phyloP scores from a whole-genome alignment of 139 green algal genomes.

The Micractinium sp. region DNA sequence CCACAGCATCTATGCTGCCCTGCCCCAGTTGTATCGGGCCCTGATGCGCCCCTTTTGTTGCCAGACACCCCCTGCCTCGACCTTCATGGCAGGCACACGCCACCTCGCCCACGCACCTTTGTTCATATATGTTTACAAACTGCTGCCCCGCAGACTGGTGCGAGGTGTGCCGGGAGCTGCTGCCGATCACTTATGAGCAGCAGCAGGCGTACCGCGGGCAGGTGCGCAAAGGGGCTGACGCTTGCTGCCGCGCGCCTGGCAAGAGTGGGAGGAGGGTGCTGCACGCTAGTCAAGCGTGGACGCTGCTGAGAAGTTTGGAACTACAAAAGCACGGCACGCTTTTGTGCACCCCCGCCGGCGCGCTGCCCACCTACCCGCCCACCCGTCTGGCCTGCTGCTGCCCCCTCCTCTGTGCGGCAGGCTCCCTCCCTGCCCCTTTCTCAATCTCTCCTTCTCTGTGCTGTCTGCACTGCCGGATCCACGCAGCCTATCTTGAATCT shows the following conservation, averaged over 20 bases:
- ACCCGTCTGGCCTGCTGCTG: too few species aligned
- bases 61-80: too few species aligned
- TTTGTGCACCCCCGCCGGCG: too few species aligned
- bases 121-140: too few species aligned
- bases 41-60: too few species aligned
- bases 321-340: not conserved
- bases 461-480: too few species aligned
- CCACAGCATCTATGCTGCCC: not conserved
- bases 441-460: too few species aligned
- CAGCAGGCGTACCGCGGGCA: conserved; percentile 76
- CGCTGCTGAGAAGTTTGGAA: not conserved
- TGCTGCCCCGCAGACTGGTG: not conserved
- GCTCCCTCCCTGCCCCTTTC: too few species aligned
- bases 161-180: conserved; percentile 79
- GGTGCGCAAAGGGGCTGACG: not conserved
- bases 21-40: not conserved
- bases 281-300: not conserved
- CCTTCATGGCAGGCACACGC: too few species aligned
- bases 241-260: not conserved
- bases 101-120: too few species aligned
- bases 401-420: too few species aligned
- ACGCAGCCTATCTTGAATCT: not conserved
- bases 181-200: conserved; percentile 70
- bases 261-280: not conserved
- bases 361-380: too few species aligned